A percentile compares a stretch with the other conserved stretches of the same genome.
phyloP scores from a whole-genome alignment of 768 basidiomycete genomes.

The Boletus rubroflammeus region DNA sequence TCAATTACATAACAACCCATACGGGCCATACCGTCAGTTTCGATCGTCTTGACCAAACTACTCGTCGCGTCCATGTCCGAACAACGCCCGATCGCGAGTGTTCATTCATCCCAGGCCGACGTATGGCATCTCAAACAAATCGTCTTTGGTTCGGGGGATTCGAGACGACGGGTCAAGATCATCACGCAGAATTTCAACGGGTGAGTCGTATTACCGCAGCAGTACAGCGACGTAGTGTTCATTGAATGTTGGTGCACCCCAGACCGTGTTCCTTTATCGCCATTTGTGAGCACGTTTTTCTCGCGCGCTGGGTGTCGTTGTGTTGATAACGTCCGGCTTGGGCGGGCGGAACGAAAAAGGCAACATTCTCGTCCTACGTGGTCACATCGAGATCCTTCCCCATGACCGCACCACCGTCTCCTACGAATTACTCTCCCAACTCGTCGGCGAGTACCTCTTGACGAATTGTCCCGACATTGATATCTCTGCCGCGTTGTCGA shows the following conservation, averaged over 20 bases:
- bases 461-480: constrained; percentile 42
- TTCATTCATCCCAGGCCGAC: constrained; percentile 38
- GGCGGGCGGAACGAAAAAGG: constrained; percentile 39
- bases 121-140: constrained; percentile 80
- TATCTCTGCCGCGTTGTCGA: constrained; percentile 29
- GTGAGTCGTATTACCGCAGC: constrained; percentile 39
- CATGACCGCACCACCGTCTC: constrained; percentile 64
- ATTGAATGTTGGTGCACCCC: neutral
- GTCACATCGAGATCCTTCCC: constrained; percentile 71
- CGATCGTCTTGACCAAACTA: neutral
- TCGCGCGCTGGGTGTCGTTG: neutral
- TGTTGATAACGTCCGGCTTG: neutral
- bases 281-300: constrained; percentile 50
- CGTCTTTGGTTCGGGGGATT: constrained; percentile 39
- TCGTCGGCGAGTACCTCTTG: constrained; percentile 82
- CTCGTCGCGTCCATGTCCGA: constrained; percentile 20
- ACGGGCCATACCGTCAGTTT: neutral
- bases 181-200: constrained; percentile 85
- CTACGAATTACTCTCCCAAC: constrained; percentile 80
- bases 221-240: neutral
- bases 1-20: neutral
- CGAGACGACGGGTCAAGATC: constrained; percentile 46
- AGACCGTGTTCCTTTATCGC: constrained; percentile 93
- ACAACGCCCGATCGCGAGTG: constrained; percentile 2
- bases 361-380: constrained; percentile 87